Base-by-base conservation (phyloP, 768 basidiomycete species). In the Suillus sp. region DNA sequence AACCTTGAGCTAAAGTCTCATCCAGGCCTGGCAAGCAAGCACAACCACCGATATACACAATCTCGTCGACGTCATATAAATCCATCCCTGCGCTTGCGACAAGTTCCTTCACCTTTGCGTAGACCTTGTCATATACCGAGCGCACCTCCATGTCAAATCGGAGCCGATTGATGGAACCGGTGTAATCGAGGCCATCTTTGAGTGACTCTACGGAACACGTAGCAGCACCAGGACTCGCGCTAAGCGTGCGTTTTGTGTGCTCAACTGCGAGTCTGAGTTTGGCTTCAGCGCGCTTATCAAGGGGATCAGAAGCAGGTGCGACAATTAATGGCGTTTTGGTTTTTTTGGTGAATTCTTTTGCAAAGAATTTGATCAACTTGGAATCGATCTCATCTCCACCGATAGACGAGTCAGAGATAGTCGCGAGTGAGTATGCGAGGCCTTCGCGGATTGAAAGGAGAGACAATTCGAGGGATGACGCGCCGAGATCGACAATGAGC, bases 261-360 rank as follows among this genome's bases (percentile, higher is more conserved):
- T 98, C 95, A 61, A 97, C 86, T 8, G 95, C 94, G 25, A 99
- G 86, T 11, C 91, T 86, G 32, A 99, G 86, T 72, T 96, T 96
- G n/a, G 94, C 92, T 70, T 94, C 90, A 1, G 96, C 93, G 27
- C 97, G 92, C 70, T 86, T 82, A 77, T 95, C 91, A 37, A 80
- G 79, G 20, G 79, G 67, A 25, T 85, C 80, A 3, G 80, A 79
- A 6, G 89, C 78, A 1, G 89, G 88, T 60, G 80, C 85, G 18
- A 94, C 82, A 10, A 83, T 77, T 48, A 97, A 80, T 0, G 88
- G 78, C 27, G 84, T 84, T 75, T 93, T 94, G 20, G 91, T 95
- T 80, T 97, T 99, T 79, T 98, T 99, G 57, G 92, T 92, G 76
- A 99, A 99, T 67, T 99, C 96, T 72, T 94, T 88, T 60, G 92